Base-by-base conservation (phyloP, 2,329 filamentous ascomycete genomes). In the Pseudovirgaria hyperparasitica region DNA sequence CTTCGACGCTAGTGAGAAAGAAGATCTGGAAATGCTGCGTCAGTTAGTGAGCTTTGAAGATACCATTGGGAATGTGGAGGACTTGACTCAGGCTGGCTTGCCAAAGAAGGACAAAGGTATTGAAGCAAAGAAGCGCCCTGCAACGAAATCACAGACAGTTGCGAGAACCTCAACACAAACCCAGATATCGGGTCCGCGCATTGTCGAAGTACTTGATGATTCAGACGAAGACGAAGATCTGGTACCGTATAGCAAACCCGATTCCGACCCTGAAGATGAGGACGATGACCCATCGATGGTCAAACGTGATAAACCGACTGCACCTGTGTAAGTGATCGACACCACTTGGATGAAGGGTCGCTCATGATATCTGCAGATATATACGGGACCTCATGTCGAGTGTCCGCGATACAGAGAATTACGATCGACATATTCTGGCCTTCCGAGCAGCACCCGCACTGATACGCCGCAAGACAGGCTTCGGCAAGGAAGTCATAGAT, bases 261-360 rank as follows among this genome's bases (percentile, higher is more conserved):
- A 84, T 43, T 85, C 81, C 2, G 90, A 98, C 39, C 69, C 74
- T 0, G 82, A 92, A 46, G 90, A 98, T 46, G 87, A 84, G 0
- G 85, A 94, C 31, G 86, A 94, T 19, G 92, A 98, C 41, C 77
- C 90, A 5, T 92, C 85, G 0, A 61, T 93, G 11, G 68, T 96
- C 25, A 76, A 80, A 31, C 70, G 86, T 9, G 76, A 90, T 52
- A 94, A 90, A 41, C 71, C 78, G 13, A 79, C 71, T 31, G 70
- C 84, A 0, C 90, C 90, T 1, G 85, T 98, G 45, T 67, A 56
- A 47, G 59, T 56, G 14, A 32, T 28, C n/a, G 16, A 25, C 4
- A 12, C 16, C 7, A 9, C 11, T 28, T 16, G 5, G n/a, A n/a
- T n/a, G n/a, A n/a, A n/a, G n/a, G n/a, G n/a, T n/a, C n/a, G n/a